Evolutionary conservation across 495 filamentous ascomycete species (phyloP).

Genomic region (Penicillium tannophilum): DNA sequence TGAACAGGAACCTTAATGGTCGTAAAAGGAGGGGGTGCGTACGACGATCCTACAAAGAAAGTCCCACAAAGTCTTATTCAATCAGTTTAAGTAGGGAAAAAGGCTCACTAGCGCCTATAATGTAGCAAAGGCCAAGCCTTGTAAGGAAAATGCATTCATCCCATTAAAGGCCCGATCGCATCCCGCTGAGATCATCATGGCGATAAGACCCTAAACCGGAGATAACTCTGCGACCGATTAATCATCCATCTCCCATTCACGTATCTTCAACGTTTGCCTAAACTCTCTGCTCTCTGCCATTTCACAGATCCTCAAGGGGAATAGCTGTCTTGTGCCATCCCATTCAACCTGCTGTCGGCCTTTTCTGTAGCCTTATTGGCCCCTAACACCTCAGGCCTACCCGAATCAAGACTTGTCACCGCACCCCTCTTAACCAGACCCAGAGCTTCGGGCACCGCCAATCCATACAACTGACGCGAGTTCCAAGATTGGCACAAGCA

Average conservation of each 20-base stretch:
- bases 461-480: background rate
- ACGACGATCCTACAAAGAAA: background rate
- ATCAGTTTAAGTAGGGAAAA: background rate
- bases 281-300: background rate
- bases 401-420: background rate
- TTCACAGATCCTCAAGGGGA: background rate
- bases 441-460: background rate
- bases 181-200: slow-evolving; percentile 22
- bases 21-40: background rate
- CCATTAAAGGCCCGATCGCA: background rate
- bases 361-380: background rate
- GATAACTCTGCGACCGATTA: slow-evolving; percentile 19
- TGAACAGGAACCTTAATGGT: background rate
- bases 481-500: background rate
- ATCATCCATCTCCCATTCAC: slow-evolving; percentile 9
- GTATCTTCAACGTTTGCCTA: slow-evolving; percentile 1
- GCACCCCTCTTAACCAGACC: background rate
- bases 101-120: background rate
- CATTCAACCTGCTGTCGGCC: background rate
- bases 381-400: slow-evolving; percentile 1
- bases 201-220: slow-evolving; percentile 23
- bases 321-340: background rate
- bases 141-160: background rate
- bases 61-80: too few species aligned
- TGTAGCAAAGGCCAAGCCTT: too few species aligned